Percentiles rank a stretch among this genome's conserved stretches.
These are phyloP conservation scores for Sedum album DNA, from an alignment of 164 flowering plant genomes.

Conservation along the genomic window DNA sequence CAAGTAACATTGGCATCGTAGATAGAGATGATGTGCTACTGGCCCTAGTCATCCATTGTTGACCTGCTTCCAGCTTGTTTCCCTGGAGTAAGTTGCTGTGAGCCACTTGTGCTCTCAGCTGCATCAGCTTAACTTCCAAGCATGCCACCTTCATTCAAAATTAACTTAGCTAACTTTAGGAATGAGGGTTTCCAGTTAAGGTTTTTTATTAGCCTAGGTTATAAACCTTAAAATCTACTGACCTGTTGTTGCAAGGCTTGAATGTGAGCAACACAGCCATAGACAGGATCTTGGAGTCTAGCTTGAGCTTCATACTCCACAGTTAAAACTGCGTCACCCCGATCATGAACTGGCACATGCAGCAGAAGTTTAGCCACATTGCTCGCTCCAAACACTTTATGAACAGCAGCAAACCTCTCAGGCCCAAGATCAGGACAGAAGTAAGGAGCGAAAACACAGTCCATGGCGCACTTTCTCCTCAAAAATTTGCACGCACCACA, in stretches of 20 bases:
- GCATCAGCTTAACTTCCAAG: conserved; percentile 77
- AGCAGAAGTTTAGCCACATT: conserved; percentile 76
- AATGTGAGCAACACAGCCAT: conserved; percentile 94
- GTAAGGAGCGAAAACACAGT: conserved; percentile 90
- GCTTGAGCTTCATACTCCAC: conserved; percentile 97
- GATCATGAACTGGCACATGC: conserved; percentile 68
- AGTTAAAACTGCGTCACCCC: conserved; percentile 92
- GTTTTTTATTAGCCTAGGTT: no score
- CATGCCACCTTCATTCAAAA: conserved; percentile 42
- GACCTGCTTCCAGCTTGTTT: background rate
- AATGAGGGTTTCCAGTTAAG: no score
- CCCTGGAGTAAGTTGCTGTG: conserved; percentile 23
- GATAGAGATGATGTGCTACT: background rate
- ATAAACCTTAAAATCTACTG: background rate
- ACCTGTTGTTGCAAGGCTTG: conserved; percentile 98
- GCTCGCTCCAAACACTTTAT: conserved; percentile 97
- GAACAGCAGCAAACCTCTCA: conserved; percentile 88
- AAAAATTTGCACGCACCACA: conserved; percentile 99
- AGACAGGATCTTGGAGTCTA: conserved; percentile 81
- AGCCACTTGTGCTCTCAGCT: conserved; percentile 51
- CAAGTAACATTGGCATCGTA: background rate
- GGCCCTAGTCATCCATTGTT: conserved; percentile 8
- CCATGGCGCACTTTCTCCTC: conserved; percentile 76
- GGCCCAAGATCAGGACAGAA: conserved; percentile 92
- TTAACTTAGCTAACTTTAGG: background rate